These are phyloP conservation scores for Thalassiosira livingstoniorum DNA, from an alignment of 352 stramenopile species.

Conservation along the genomic window DNA sequence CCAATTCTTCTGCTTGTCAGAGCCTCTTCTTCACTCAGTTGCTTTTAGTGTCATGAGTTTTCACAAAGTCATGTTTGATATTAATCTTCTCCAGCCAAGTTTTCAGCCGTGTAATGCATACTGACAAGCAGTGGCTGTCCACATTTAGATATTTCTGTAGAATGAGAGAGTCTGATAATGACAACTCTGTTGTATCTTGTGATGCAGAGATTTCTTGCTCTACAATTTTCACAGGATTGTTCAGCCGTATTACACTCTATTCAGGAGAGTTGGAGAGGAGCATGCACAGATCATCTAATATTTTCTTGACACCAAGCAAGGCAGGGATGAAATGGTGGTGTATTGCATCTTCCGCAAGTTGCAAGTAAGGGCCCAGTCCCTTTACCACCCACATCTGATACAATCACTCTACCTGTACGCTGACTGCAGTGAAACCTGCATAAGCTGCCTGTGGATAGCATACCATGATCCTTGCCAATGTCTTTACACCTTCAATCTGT, in stretches of 20 bases:
- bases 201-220: slow-evolving; percentile 8
- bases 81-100: not conserved
- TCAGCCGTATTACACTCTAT: slow-evolving; percentile 22
- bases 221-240: slow-evolving; percentile 32
- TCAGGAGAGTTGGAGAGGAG: slow-evolving; percentile 25
- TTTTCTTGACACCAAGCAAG: slow-evolving; percentile 20
- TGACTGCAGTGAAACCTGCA: slow-evolving; percentile 39
- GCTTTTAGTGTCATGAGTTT: not conserved
- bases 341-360: slow-evolving; percentile 41
- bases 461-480: slow-evolving; percentile 2
- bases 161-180: slow-evolving; percentile 5
- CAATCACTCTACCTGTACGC: slow-evolving; percentile 57
- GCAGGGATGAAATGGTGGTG: slow-evolving; percentile 19
- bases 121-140: not conserved
- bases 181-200: not conserved
- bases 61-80: not conserved
- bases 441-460: slow-evolving; percentile 54
- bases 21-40: not conserved
- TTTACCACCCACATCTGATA: slow-evolving; percentile 35
- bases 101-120: not conserved
- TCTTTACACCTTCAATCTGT: slow-evolving; percentile 15
- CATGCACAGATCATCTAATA: slow-evolving; percentile 7
- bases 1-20: not conserved
- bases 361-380: slow-evolving; percentile 20
- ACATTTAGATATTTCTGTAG: not conserved